phyloP scores from a whole-genome alignment of 1,284 basidiomycete species.

The Leccinum subspadiceum region DNA sequence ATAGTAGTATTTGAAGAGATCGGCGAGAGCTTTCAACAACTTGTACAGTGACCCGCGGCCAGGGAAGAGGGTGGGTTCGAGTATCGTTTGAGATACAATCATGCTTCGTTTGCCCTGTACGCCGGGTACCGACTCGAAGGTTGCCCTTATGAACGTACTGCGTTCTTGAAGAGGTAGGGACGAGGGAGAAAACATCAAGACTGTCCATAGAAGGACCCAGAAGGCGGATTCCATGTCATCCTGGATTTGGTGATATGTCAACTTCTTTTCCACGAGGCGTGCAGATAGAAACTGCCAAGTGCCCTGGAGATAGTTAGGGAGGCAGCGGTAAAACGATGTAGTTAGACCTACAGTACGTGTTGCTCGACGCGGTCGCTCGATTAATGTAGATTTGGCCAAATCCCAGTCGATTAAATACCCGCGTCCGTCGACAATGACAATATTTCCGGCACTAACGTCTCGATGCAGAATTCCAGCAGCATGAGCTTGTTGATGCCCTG shows the following conservation, averaged over 20 bases:
- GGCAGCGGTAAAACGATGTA: not conserved
- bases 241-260: not conserved
- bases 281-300: not conserved
- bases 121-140: not conserved
- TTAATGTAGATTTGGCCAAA: not conserved
- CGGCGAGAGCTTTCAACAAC: not conserved
- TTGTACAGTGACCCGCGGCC: not conserved
- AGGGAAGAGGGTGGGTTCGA: not conserved
- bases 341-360: not conserved
- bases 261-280: not conserved
- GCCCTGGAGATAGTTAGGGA: not conserved
- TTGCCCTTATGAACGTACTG: not conserved
- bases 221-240: not conserved
- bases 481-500: not conserved
- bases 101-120: not conserved
- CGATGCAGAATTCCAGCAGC: not conserved
- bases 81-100: not conserved
- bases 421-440: not conserved
- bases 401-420: conserved; percentile 1
- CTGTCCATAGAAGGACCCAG: not conserved
- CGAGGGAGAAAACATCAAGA: not conserved
- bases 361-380: not conserved
- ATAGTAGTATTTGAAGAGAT: not conserved
- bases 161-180: not conserved
- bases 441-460: not conserved